Base-by-base conservation (phyloP, 306 rosid species). In the Quercus parvula region DNA sequence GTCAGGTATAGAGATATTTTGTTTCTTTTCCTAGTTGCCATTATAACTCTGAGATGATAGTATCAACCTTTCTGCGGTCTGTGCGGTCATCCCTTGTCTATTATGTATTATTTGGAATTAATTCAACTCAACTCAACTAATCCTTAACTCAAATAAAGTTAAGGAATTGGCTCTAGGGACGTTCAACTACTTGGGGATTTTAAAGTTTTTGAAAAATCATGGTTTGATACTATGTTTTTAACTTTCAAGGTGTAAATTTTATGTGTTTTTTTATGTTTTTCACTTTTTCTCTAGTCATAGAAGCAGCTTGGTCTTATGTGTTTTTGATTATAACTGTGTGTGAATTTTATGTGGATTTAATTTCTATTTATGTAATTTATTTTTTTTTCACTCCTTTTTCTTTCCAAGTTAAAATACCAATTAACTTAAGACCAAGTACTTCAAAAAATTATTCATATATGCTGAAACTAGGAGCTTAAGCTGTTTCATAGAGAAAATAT, bases 1-100 rank as follows among this genome's bases (percentile, higher is more conserved):
- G 76, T 92, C 75, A 92, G 99, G 99, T 95, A 87, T 57, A 17
- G 75, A 62, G 64, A 56, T 55, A 28, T 78, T 85, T 79, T 81
- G 46, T 33, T 68, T n/a, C 38, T 68, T 68, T 18, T 33, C 19
- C 51, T 67, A 19, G 27, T 49, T 72, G 22, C 74, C 51, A 24
- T 24, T 24, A 49, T 35, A 25, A 59, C 51, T 19, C 8, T 18
- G 31, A 6, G 11, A 38, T 15, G 10, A 28, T 62, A 28, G 19
- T 62, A 2, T 28, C 70, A 15, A 35, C 41, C 20, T 64, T 64
- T 24, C 70, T 64, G 44, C 18, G 1, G 44, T 64, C 18, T 64
- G 44, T 64, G 70, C 70, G 30, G 17, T 3, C 46, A 28, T 64
- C 70, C 44, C 70, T 9, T 63, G 5, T 63, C 44, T 28, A 8